Percentiles rank a stretch among this genome's conserved stretches.
These are phyloP conservation scores for Ganoderma multipileum DNA, from an alignment of 1,284 basidiomycete species.

Conservation along the genomic window DNA sequence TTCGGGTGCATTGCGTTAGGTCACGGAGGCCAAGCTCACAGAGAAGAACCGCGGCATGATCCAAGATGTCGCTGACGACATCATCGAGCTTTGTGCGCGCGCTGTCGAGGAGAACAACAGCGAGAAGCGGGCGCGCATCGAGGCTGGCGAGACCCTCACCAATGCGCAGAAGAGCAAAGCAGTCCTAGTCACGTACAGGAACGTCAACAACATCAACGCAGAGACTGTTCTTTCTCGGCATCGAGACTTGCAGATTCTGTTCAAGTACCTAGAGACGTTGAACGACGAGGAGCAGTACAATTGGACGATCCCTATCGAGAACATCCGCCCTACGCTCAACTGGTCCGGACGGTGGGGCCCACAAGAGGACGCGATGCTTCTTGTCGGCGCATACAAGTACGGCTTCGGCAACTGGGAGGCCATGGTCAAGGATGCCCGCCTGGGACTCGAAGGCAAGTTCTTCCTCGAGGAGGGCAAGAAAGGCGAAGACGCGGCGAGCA, in stretches of 20 bases:
- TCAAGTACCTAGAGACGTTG: constrained; percentile 78
- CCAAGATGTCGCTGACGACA: constrained; percentile 91
- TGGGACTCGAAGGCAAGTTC: constrained; percentile 91
- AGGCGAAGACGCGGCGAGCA: constrained; percentile 77
- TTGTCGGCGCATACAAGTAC: constrained; percentile 93
- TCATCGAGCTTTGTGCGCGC: constrained; percentile 85
- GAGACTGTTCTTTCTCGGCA: constrained; percentile 94
- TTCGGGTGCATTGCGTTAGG: constrained; percentile 50
- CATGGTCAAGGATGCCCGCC: constrained; percentile 88
- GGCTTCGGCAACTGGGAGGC: constrained; percentile 98
- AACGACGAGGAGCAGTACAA: constrained; percentile 70
- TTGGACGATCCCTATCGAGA: constrained; percentile 91
- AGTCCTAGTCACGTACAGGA: constrained; percentile 89
- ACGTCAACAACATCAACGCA: constrained; percentile 95
- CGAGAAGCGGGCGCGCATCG: constrained; percentile 77
- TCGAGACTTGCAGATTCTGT: constrained; percentile 90
- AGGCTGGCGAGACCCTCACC: constrained; percentile 85
- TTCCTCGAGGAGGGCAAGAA: constrained; percentile 98
- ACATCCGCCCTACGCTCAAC: constrained; percentile 91
- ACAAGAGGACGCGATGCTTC: constrained; percentile 91
- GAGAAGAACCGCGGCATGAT: constrained; percentile 96
- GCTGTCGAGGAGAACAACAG: constrained; percentile 88
- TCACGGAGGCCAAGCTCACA: constrained; percentile 90
- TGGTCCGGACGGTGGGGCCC: constrained; percentile 98
- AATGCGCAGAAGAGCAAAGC: constrained; percentile 95